These are phyloP conservation scores for Lepraria neglecta DNA, from an alignment of 495 filamentous ascomycete species.

Conservation along the genomic window DNA sequence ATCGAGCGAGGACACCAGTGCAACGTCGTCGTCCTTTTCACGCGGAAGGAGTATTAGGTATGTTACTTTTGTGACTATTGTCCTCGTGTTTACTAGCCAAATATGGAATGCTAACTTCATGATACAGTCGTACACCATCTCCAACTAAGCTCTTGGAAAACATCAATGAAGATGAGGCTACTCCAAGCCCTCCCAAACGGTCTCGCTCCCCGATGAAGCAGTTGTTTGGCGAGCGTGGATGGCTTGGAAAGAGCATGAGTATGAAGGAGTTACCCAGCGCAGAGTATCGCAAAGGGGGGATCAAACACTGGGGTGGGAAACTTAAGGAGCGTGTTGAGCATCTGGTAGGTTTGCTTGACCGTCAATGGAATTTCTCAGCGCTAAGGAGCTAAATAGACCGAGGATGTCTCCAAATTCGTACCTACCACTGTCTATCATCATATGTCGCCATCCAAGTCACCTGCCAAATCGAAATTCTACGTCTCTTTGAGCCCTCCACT, in stretches of 20 bases:
- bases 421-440: constrained; percentile 21
- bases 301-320: constrained; percentile 41
- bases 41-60: constrained; percentile 20
- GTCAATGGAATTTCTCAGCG: neutral
- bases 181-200: constrained; percentile 28
- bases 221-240: constrained; percentile 49
- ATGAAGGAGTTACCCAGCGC: constrained; percentile 29
- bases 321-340: constrained; percentile 44
- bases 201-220: constrained; percentile 45
- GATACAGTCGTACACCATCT: constrained; percentile 21
- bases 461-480: constrained; percentile 30
- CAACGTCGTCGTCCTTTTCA: constrained; percentile 21
- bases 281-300: constrained; percentile 33
- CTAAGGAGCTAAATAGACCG: constrained; percentile 21
- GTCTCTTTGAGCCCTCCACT: constrained; percentile 41
- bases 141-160: constrained; percentile 25
- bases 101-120: neutral
- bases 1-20: constrained; percentile 13
- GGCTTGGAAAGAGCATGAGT: constrained; percentile 40
- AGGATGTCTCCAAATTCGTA: constrained; percentile 28
- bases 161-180: constrained; percentile 24
- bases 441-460: constrained; percentile 21
- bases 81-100: too few species aligned
- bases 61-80: neutral
- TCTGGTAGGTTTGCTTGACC: constrained; percentile 35